These are phyloP conservation scores for Solanum infundibuliforme DNA, from an alignment of 257 asterid genomes.

Conservation along the genomic window DNA sequence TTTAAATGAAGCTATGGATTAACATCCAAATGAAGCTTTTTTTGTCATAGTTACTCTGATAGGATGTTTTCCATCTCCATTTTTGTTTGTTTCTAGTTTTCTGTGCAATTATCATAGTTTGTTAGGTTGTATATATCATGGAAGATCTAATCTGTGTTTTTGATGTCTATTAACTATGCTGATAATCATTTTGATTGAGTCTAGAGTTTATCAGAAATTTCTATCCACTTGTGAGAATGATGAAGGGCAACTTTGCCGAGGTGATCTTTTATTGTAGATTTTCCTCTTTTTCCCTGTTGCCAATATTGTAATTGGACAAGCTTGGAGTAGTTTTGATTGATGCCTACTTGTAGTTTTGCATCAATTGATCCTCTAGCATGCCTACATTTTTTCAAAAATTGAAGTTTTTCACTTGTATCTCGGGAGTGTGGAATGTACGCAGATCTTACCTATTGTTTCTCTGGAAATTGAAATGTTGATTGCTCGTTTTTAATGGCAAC, in stretches of 20 bases:
- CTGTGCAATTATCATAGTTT: not conserved
- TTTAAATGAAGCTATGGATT: slow-evolving; percentile 14
- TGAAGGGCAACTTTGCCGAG: slow-evolving; percentile 8
- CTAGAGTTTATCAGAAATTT: too few relatives aligned
- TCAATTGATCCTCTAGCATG: not conserved
- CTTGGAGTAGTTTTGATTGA: not conserved
- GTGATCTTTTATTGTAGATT: not conserved
- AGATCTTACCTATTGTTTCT: not conserved
- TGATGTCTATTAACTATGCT: not conserved
- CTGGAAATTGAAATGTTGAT: not conserved
- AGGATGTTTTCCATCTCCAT: slow-evolving; percentile 7
- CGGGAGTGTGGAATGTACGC: not conserved
- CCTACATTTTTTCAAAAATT: not conserved
- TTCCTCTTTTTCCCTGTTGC: slow-evolving; percentile 16
- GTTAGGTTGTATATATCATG: not conserved
- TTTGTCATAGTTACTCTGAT: slow-evolving; percentile 10
- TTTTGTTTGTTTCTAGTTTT: too few relatives aligned
- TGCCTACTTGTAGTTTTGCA: not conserved
- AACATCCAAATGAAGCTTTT: not conserved
- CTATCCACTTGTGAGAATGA: not conserved
- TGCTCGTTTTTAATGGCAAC: slow-evolving; percentile 4
- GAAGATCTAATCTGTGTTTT: not conserved
- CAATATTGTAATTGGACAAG: not conserved
- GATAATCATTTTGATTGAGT: not conserved
- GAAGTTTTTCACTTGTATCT: not conserved